Conservation (phyloP, 2,329 filamentous ascomycete species). For the Cyphellophora attinorum region DNA sequence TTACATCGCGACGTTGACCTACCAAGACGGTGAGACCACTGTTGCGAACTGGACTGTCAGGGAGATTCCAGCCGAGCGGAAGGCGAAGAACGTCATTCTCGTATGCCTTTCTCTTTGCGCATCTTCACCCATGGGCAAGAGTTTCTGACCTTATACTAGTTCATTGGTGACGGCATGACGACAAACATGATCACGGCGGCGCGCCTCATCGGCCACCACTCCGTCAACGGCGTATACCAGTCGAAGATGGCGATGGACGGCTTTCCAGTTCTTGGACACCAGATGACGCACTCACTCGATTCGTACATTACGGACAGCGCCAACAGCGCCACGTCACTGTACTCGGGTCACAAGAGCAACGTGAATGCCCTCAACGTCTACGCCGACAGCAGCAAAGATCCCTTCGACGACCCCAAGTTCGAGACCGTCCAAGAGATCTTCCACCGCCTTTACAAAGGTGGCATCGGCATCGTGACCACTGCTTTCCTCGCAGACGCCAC, state of each 20-base stretch:
- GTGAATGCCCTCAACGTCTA: slow-evolving; percentile 79
- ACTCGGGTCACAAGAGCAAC: slow-evolving; percentile 73
- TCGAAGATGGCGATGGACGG: slow-evolving; percentile 66
- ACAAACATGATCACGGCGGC: slow-evolving; percentile 50
- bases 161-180: slow-evolving; percentile 63
- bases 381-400: slow-evolving; percentile 61
- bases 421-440: slow-evolving; percentile 71
- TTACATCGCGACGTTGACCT: slow-evolving; percentile 66
- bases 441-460: slow-evolving; percentile 55
- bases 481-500: slow-evolving; percentile 75
- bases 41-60: slow-evolving; percentile 69
- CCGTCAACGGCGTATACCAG: slow-evolving; percentile 76
- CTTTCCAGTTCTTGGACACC: slow-evolving; percentile 77
- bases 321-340: slow-evolving; percentile 73
- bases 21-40: slow-evolving; percentile 64
- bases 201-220: slow-evolving; percentile 70
- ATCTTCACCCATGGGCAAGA: too few relatives aligned
- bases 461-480: slow-evolving; percentile 62
- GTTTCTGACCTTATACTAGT: too few relatives aligned
- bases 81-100: slow-evolving; percentile 62
- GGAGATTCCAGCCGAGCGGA: slow-evolving; percentile 58
- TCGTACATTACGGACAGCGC: slow-evolving; percentile 79
- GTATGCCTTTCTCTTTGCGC: too few relatives aligned
- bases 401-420: slow-evolving; percentile 77
- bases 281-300: slow-evolving; percentile 82